Conservation (phyloP, 179 eudicot genomes). For the Vitellaria paradoxa region DNA sequence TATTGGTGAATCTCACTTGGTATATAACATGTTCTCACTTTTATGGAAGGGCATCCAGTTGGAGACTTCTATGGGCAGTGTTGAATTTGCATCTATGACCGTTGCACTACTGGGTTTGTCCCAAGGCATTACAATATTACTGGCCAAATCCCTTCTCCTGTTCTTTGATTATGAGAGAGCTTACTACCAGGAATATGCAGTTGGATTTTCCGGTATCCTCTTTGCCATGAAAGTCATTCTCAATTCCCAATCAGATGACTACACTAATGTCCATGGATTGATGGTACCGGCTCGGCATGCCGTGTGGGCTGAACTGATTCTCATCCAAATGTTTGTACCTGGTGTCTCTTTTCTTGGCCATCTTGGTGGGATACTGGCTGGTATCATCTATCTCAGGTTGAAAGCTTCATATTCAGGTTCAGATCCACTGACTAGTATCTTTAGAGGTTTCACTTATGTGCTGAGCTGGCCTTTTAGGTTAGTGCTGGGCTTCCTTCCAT, state of each 20-base stretch:
- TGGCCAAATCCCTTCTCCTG: conserved; percentile 62
- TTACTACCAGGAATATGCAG: conserved; percentile 76
- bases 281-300: conserved; percentile 69
- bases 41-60: conserved; percentile 89
- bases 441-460: conserved; percentile 36
- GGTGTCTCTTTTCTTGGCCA: conserved; percentile 89
- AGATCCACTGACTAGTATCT: conserved; percentile 36
- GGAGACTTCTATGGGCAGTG: conserved; percentile 82
- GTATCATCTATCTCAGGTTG: conserved; percentile 55
- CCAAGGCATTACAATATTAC: conserved; percentile 74
- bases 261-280: conserved; percentile 68
- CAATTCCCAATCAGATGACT: conserved; percentile 63
- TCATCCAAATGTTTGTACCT: conserved; percentile 82
- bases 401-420: conserved; percentile 52
- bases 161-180: conserved; percentile 53
- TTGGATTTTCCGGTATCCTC: conserved; percentile 91
- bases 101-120: conserved; percentile 71
- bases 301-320: conserved; percentile 88
- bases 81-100: conserved; percentile 70
- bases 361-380: conserved; percentile 91
- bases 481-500: conserved; percentile 29
- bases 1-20: conserved; percentile 69
- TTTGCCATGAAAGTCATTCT: conserved; percentile 96
- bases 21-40: conserved; percentile 90
- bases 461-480: conserved; percentile 55